Conservation (phyloP, 129 eudicot species). For the Centaurea solstitialis region DNA sequence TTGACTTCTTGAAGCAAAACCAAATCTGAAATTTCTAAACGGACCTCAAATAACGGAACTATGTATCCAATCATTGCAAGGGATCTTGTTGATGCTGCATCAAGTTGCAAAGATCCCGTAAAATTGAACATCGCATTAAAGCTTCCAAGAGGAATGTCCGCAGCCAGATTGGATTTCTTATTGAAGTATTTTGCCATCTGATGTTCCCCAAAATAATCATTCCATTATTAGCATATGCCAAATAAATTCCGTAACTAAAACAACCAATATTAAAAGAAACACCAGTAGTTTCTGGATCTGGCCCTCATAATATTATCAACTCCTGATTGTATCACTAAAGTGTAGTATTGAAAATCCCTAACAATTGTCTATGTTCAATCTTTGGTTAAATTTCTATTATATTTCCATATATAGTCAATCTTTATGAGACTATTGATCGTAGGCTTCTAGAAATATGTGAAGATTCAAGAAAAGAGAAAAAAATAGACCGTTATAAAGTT, state of each 20-base stretch:
- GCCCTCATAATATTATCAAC: too few relatives aligned
- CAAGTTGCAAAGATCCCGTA: conserved; percentile 83
- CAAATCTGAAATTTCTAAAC: conserved; percentile 54
- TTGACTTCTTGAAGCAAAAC: conserved; percentile 71
- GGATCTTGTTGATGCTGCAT: conserved; percentile 86
- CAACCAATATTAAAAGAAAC: background rate
- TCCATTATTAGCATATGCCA: background rate
- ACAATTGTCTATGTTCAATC: too few relatives aligned
- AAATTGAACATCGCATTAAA: conserved; percentile 95
- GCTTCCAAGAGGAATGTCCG: conserved; percentile 86
- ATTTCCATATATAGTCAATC: background rate
- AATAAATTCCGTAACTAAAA: background rate
- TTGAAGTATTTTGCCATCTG: conserved; percentile 92
- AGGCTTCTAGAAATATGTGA: too few relatives aligned
- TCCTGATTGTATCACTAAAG: too few relatives aligned
- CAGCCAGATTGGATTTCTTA: conserved; percentile 58
- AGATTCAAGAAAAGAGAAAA: too few relatives aligned
- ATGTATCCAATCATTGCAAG: conserved; percentile 90
- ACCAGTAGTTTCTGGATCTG: too few relatives aligned
- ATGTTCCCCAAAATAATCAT: background rate
- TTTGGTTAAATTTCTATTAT: background rate
- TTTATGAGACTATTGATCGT: too few relatives aligned
- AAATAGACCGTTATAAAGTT: too few relatives aligned
- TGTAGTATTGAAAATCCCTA: too few relatives aligned
- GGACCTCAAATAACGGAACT: conserved; percentile 61